A percentile compares a stretch with the other conserved stretches of the same genome.
Evolutionary conservation across 805 yeast species (phyloP).

Genomic region (Nakazawaea ernobii): DNA sequence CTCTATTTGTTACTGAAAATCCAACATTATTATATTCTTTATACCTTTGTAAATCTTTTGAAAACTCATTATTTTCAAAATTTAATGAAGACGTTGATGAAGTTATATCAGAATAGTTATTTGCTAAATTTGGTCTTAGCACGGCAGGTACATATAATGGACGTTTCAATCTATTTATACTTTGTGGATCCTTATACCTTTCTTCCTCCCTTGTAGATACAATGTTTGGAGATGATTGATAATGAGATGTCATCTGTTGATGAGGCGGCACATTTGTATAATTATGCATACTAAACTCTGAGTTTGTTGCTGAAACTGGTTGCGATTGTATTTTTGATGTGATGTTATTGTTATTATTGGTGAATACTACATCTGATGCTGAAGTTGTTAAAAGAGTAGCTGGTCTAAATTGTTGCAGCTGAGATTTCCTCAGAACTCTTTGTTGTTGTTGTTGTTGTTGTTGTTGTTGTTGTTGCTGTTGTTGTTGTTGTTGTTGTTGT

Average conservation of each 20-base stretch:
- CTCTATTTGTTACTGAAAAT: conserved; percentile 8
- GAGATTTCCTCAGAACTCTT: too few relatives aligned
- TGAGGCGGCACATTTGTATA: conserved; percentile 10
- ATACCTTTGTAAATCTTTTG: conserved; percentile 12
- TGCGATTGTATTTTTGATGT: conserved; percentile 11
- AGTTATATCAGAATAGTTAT: conserved; percentile 10
- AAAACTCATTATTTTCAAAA: conserved; percentile 14
- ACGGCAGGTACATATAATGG: conserved; percentile 93
- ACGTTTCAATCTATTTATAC: conserved; percentile 73
- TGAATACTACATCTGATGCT: not conserved
- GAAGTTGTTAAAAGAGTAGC: not conserved
- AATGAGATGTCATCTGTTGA: conserved; percentile 22
- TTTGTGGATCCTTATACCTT: conserved; percentile 40
- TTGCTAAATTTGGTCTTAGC: conserved; percentile 34
- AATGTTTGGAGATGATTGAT: not conserved
- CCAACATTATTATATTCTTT: conserved; percentile 19
- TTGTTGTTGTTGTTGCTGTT: conserved; percentile 10
- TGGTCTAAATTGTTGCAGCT: not conserved
- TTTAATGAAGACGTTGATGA: conserved; percentile 14
- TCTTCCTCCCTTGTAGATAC: not conserved
- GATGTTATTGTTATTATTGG: conserved; percentile 5
- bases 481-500: conserved; percentile 6
- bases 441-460: conserved; percentile 3
- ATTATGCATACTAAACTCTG: too few relatives aligned
- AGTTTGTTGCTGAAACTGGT: not conserved